These are phyloP conservation scores for Candolleomyces eurysporus DNA, from an alignment of 768 basidiomycete species.

Conservation along the genomic window DNA sequence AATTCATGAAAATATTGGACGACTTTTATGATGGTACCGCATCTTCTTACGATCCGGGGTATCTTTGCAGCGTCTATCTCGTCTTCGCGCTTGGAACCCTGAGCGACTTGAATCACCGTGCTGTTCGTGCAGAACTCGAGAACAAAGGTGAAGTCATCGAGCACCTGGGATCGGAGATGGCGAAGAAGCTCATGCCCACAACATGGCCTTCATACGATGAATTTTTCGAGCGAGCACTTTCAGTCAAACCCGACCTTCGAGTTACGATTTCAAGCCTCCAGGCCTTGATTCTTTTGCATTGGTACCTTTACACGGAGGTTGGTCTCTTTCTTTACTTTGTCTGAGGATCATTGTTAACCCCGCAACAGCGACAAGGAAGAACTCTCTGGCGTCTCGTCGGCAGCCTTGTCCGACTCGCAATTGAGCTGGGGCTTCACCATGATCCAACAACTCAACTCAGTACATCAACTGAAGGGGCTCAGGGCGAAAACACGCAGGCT, in stretches of 20 bases:
- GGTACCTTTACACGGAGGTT: slow-evolving; percentile 90
- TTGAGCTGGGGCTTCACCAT: slow-evolving; percentile 85
- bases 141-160: slow-evolving; percentile 28
- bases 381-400: slow-evolving; percentile 88
- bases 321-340: slow-evolving; percentile 13
- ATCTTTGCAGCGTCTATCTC: slow-evolving; percentile 74
- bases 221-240: slow-evolving; percentile 77
- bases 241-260: slow-evolving; percentile 77
- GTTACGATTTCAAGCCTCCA: slow-evolving; percentile 83
- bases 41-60: slow-evolving; percentile 66
- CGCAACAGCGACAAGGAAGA: slow-evolving; percentile 75
- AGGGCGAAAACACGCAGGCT: neutral
- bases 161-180: slow-evolving; percentile 36
- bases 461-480: slow-evolving; percentile 26
- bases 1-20: slow-evolving; percentile 64
- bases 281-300: slow-evolving; percentile 79
- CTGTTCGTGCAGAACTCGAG: slow-evolving; percentile 49
- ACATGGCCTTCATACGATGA: slow-evolving; percentile 83
- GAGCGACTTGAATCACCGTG: slow-evolving; percentile 76
- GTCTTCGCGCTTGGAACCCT: slow-evolving; percentile 79
- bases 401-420: slow-evolving; percentile 75
- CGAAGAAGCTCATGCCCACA: slow-evolving; percentile 61
- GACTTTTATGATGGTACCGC: slow-evolving; percentile 61
- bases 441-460: slow-evolving; percentile 69
- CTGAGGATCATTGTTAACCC: slow-evolving; percentile 1